These are phyloP conservation scores for Penicillium parvum DNA, from an alignment of 495 filamentous ascomycete genomes.

Conservation along the genomic window DNA sequence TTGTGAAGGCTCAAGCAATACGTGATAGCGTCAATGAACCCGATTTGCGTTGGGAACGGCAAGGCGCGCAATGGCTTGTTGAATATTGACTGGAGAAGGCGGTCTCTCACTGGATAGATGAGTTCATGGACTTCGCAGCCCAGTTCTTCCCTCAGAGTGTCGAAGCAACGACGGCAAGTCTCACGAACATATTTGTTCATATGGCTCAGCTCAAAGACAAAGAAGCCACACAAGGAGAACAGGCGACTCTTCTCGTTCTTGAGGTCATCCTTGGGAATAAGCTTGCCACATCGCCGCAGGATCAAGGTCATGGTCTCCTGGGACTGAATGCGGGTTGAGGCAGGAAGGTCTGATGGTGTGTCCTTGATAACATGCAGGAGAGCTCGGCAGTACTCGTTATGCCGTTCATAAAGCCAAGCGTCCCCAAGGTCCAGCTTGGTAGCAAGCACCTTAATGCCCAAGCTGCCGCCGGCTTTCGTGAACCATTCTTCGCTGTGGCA, in stretches of 20 bases:
- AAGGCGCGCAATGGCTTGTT: slow-evolving; percentile 89
- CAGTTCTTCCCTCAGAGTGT: slow-evolving; percentile 71
- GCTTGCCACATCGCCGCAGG: slow-evolving; percentile 67
- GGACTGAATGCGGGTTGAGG: slow-evolving; percentile 74
- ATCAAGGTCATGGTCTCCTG: slow-evolving; percentile 77
- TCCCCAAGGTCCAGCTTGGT: slow-evolving; percentile 79
- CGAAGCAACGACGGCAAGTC: slow-evolving; percentile 73
- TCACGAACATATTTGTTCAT: slow-evolving; percentile 92
- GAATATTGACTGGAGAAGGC: slow-evolving; percentile 81
- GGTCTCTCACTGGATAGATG: slow-evolving; percentile 79
- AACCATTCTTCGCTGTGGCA: slow-evolving; percentile 98
- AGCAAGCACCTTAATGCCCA: slow-evolving; percentile 80
- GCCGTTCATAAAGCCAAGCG: slow-evolving; percentile 71
- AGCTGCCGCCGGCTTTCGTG: slow-evolving; percentile 83
- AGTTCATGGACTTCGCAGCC: slow-evolving; percentile 78
- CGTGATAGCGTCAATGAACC: slow-evolving; percentile 94
- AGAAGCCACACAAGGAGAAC: slow-evolving; percentile 69
- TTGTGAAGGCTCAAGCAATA: slow-evolving; percentile 84
- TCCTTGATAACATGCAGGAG: slow-evolving; percentile 97
- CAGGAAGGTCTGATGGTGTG: slow-evolving; percentile 86
- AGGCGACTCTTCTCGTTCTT: slow-evolving; percentile 61
- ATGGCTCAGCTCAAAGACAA: slow-evolving; percentile 83
- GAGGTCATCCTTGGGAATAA: slow-evolving; percentile 70
- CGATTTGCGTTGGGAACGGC: slow-evolving; percentile 90
- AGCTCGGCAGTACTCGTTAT: slow-evolving; percentile 78